Conservation (phyloP, 495 filamentous ascomycete genomes). For the Hypoxylon fuscum region DNA sequence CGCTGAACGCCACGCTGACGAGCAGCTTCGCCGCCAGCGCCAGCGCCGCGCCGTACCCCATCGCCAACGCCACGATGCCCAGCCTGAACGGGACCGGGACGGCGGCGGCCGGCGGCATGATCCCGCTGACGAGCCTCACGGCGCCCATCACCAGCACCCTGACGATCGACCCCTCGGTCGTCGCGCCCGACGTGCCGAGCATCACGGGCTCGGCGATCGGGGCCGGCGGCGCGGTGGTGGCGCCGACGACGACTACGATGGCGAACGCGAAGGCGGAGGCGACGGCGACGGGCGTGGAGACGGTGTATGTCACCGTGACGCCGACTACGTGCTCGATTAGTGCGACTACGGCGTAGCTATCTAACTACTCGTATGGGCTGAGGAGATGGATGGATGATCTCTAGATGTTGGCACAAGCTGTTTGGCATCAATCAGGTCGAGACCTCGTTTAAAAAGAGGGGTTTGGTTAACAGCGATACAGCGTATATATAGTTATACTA, state of each 20-base stretch:
- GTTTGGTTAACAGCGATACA: not conserved
- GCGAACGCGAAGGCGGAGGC: not conserved
- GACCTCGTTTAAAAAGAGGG: not conserved
- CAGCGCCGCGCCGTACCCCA: conserved; percentile 10
- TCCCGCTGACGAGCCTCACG: conserved; percentile 20
- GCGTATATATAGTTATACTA: not conserved
- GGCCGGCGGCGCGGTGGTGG: not conserved
- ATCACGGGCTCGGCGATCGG: conserved; percentile 13
- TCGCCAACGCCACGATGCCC: conserved; percentile 15
- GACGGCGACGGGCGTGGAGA: not conserved
- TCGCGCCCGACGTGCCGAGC: conserved; percentile 13
- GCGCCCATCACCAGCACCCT: conserved; percentile 18
- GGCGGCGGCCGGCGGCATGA: not conserved
- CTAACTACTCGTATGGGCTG: too few relatives aligned
- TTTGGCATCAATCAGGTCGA: too few relatives aligned
- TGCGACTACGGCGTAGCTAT: not conserved
- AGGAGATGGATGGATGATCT: not conserved
- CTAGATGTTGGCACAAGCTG: too few relatives aligned
- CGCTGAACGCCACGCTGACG: conserved; percentile 8
- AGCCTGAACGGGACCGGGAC: too few relatives aligned
- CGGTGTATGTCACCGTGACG: conserved; percentile 4
- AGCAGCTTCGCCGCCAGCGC: not conserved
- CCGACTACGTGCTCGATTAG: not conserved
- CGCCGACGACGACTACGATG: not conserved
- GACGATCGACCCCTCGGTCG: conserved; percentile 19